Percentiles rank a stretch among this genome's conserved stretches.
Evolutionary conservation across 257 asterid genomes (phyloP).

Genomic region (Thymus mandschuricus): DNA sequence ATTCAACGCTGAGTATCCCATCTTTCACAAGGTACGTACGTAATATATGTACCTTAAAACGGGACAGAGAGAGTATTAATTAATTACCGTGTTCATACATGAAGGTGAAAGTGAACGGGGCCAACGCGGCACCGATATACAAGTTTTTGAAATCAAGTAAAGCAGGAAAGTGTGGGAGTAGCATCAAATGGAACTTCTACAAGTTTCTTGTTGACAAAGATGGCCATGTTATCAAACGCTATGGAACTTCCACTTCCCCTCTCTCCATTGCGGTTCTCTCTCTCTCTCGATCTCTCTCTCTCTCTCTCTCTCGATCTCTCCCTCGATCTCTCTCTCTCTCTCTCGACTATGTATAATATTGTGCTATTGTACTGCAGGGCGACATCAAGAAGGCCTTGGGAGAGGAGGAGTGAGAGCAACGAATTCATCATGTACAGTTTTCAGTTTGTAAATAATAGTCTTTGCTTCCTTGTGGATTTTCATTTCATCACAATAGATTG

Average conservation of each 20-base stretch:
- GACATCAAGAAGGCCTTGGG: conserved; percentile 65
- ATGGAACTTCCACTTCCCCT: conserved; percentile 63
- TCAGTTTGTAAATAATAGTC: too few species aligned
- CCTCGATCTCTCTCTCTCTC: too few species aligned
- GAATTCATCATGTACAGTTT: too few species aligned
- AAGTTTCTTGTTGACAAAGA: conserved; percentile 83
- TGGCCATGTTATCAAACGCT: conserved; percentile 71
- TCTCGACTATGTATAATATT: too few species aligned
- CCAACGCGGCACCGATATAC: conserved; percentile 66
- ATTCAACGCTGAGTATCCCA: conserved; percentile 75
- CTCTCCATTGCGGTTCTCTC: conserved; percentile 42
- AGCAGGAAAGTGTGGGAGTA: conserved; percentile 52
- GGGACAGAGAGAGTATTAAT: too few species aligned
- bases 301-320: too few species aligned
- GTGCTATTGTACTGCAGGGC: too few species aligned
- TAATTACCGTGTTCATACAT: not conserved
- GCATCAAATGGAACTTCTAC: conserved; percentile 89
- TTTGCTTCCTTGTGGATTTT: too few species aligned
- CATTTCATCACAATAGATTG: too few species aligned
- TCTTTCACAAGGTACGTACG: conserved; percentile 60
- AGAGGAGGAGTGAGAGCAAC: conserved; percentile 1
- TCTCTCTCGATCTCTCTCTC: too few species aligned
- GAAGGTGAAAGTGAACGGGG: conserved; percentile 81
- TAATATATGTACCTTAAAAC: too few species aligned
- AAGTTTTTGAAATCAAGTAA: conserved; percentile 69